phyloP scores from a whole-genome alignment of 106 monocot genomes.

The Vanilla planifolia region DNA sequence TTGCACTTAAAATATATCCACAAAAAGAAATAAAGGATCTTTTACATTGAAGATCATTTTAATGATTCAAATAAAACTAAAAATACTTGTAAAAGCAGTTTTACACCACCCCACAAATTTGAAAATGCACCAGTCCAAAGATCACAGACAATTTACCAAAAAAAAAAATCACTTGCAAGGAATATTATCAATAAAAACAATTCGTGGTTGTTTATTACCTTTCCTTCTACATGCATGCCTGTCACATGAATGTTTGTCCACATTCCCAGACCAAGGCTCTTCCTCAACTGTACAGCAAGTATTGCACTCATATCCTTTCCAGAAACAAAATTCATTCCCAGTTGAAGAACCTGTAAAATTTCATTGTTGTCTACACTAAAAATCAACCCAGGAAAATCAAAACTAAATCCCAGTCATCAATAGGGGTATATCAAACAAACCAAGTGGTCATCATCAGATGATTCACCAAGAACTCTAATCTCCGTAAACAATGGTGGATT shows the following conservation, averaged over 20 bases:
- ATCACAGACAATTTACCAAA: too few species aligned
- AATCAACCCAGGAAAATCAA: neutral
- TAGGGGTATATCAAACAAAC: constrained; percentile 23
- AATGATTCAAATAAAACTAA: too few species aligned
- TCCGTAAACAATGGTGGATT: constrained; percentile 82
- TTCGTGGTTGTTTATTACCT: constrained; percentile 31
- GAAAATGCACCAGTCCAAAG: too few species aligned
- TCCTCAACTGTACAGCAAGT: constrained; percentile 67
- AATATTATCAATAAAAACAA: neutral
- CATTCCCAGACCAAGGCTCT: constrained; percentile 75
- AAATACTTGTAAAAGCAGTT: too few species aligned
- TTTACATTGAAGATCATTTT: too few species aligned
- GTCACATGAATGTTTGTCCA: constrained; percentile 90
- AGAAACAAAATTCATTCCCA: constrained; percentile 86
- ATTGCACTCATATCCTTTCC: constrained; percentile 86
- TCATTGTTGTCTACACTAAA: neutral
- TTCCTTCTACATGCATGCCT: constrained; percentile 96
- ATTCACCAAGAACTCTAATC: constrained; percentile 67
- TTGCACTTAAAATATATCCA: too few species aligned
- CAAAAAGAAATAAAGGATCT: too few species aligned
- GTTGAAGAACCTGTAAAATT: constrained; percentile 63
- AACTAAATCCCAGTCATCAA: neutral
- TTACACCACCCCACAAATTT: too few species aligned
- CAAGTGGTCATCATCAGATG: constrained; percentile 91
- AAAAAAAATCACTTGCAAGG: too few species aligned